Conservation (phyloP, 2,329 filamentous ascomycete species). For the Davidsoniella neocaledoniae region DNA sequence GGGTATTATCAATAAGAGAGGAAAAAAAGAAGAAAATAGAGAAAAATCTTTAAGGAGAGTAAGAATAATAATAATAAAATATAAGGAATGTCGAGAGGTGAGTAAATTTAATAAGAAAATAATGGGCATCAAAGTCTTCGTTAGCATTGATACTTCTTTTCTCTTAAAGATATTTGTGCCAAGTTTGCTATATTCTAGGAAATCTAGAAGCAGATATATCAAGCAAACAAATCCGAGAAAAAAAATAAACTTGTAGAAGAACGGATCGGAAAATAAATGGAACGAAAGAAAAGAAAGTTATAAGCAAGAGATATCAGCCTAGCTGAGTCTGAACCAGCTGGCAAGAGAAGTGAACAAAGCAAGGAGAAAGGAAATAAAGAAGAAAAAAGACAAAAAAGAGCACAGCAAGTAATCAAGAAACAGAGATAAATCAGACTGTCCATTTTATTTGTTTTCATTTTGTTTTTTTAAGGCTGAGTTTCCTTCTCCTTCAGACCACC, state of each 20-base stretch:
- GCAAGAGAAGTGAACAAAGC: not conserved
- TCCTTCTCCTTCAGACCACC: constrained; percentile 90
- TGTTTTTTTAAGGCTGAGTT: constrained; percentile 17
- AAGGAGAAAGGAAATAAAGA: not conserved
- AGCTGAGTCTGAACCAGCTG: too few relatives aligned
- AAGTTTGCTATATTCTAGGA: too few relatives aligned
- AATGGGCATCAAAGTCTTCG: too few relatives aligned
- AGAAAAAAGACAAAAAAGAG: constrained; percentile 2
- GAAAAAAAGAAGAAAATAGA: constrained; percentile 4
- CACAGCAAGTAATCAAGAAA: constrained; percentile 1
- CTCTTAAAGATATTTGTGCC: too few relatives aligned
- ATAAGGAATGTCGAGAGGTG: not conserved
- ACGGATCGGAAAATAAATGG: not conserved
- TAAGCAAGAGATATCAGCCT: not conserved
- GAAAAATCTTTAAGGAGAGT: constrained; percentile 6
- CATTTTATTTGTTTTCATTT: not conserved
- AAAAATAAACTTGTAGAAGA: constrained; percentile 1
- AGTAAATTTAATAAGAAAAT: too few relatives aligned
- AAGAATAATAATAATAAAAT: constrained; percentile 8
- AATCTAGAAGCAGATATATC: not conserved
- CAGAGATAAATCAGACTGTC: constrained; percentile 1
- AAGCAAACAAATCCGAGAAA: constrained; percentile 6
- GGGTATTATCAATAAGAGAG: constrained; percentile 11
- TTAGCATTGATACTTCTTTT: too few relatives aligned
- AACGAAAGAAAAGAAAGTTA: not conserved